Base-by-base conservation (phyloP, 2,329 filamentous ascomycete species). In the Beauveria australis region DNA sequence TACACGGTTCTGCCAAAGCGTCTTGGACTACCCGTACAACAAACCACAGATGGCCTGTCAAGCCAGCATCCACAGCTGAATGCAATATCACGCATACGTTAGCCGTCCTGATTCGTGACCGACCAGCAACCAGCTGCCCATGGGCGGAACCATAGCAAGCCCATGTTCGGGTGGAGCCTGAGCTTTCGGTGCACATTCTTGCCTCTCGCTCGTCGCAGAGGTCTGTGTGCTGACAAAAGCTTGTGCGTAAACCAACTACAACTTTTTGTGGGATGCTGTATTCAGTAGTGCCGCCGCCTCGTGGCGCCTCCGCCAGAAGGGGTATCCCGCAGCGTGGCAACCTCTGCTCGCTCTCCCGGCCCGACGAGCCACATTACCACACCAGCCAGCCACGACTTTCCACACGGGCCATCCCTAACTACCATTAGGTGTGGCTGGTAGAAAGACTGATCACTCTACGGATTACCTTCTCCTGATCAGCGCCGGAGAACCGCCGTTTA, bases 291-390 rank as follows among this genome's bases (percentile, higher is more conserved):
- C 40, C 10, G 41, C 41, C 16, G 14, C 41, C 28, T 56, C 43
- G 53, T 56, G 43, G 53, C 43, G 47, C 14, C 19, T 9, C 51
- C 22, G 18, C 56, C 56, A 52, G 51, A 59, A 44, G 12, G 52
- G 56, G 56, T 37, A 59, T 52, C 47, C 56, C 56, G 56, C 56
- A 16, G 37, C 56, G 55, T 52, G 56, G 52, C 56, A 59, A 52
- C 47, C 22, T 43, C 30, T 43, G 46, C 55, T 37, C n/a, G 46
- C 46, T 51, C 37, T 30, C 37, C 47, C 56, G 56, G 56, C 56
- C 56, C 56, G 56, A 59, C 48, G 49, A 52, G 56, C 56, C 56
- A 59, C 56, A 30, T 22, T 30, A 37, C 33, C 33, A 37, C 10
- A 55, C 33, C 12, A 33, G 37, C 37, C 52, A 37, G 9, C 52